Evolutionary conservation across 169 alveolate genomes (phyloP).

Genomic region (Toxoplasma gondii): DNA sequence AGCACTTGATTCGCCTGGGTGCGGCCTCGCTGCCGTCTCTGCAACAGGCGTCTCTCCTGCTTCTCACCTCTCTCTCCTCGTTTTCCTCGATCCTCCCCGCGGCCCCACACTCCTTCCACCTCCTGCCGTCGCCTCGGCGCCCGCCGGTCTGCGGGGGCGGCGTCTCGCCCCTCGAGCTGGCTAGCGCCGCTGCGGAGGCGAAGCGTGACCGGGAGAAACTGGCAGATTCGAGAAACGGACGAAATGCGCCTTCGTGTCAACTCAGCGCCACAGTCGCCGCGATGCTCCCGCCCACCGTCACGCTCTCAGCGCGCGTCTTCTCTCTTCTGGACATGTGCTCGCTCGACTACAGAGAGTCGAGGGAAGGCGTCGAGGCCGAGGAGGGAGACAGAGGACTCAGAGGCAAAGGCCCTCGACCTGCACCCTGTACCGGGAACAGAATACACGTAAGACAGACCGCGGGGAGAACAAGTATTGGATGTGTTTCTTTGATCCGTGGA

Average conservation of each 20-base stretch:
- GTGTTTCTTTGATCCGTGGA: no score
- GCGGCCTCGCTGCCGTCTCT: slow-evolving; percentile 28
- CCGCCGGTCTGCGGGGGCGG: slow-evolving; percentile 44
- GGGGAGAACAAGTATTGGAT: no score
- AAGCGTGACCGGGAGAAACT: background rate
- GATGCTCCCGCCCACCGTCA: slow-evolving; percentile 4
- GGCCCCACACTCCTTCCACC: slow-evolving; percentile 37
- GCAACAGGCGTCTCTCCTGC: slow-evolving; percentile 18
- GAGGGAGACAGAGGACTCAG: background rate
- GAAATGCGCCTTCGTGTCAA: background rate
- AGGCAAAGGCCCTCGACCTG: background rate
- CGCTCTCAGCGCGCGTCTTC: slow-evolving; percentile 26
- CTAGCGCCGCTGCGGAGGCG: slow-evolving; percentile 27
- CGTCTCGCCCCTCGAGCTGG: slow-evolving; percentile 23
- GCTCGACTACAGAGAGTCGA: background rate
- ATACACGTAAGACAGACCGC: no score
- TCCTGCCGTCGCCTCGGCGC: slow-evolving; percentile 33
- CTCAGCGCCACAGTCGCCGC: slow-evolving; percentile 31
- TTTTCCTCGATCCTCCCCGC: slow-evolving; percentile 18
- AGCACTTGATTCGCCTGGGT: slow-evolving; percentile 13
- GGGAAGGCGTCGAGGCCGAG: background rate
- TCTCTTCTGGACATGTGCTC: slow-evolving; percentile 15
- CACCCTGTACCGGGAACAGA: no score
- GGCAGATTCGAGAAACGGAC: background rate
- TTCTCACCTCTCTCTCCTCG: background rate